Evolutionary conservation across 352 stramenopile species (phyloP).

Genomic region (Phytophthora fragariae): DNA sequence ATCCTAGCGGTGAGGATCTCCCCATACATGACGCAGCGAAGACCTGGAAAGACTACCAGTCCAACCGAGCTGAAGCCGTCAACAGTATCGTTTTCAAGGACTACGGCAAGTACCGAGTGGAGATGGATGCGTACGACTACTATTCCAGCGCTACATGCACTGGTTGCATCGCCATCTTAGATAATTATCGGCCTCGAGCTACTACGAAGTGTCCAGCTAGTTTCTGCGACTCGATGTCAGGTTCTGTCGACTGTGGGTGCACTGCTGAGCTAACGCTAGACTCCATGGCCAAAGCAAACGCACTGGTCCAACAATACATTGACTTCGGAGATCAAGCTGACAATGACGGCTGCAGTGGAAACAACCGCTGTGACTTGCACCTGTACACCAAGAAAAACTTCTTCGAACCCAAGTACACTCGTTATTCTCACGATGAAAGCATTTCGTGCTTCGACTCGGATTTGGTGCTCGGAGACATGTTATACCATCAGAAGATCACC

Average conservation of each 20-base stretch:
- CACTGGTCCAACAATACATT: conserved; percentile 45
- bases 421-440: conserved; percentile 41
- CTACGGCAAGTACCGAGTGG: conserved; percentile 66
- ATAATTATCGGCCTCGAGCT: conserved; percentile 55
- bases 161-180: conserved; percentile 64
- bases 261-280: conserved; percentile 35
- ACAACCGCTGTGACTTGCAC: conserved; percentile 55
- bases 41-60: conserved; percentile 66
- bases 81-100: conserved; percentile 49
- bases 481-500: conserved; percentile 27
- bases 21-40: conserved; percentile 32
- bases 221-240: conserved; percentile 43
- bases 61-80: conserved; percentile 42
- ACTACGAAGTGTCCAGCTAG: conserved; percentile 46
- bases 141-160: conserved; percentile 44
- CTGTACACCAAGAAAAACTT: conserved; percentile 51
- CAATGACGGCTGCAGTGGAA: conserved; percentile 60
- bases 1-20: conserved; percentile 10
- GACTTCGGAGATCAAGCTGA: conserved; percentile 43
- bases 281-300: conserved; percentile 40
- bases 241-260: not conserved
- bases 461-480: conserved; percentile 30
- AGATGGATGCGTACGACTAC: conserved; percentile 66
- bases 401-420: conserved; percentile 38
- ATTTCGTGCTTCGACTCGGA: conserved; percentile 27